Percentiles rank a stretch among this genome's conserved stretches.
Evolutionary conservation across 2,329 filamentous ascomycete species (phyloP).

Genomic region (Pyrenophora tritici-repentis): DNA sequence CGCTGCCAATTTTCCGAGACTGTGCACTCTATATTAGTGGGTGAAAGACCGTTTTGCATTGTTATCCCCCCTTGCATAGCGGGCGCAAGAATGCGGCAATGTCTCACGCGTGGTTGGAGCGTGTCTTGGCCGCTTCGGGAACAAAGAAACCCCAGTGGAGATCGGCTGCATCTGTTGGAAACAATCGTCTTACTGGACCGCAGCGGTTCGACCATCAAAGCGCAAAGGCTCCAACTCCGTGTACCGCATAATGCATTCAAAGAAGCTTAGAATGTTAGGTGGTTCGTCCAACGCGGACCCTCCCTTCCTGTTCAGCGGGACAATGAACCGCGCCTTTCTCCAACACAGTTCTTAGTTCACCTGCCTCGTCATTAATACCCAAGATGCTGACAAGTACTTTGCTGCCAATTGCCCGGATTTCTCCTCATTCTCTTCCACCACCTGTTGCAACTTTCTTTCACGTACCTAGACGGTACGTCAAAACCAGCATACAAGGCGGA

Average conservation of each 20-base stretch:
- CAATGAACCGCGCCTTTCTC: conserved; percentile 42
- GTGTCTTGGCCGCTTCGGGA: conserved; percentile 43
- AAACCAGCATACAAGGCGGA: conserved; percentile 38
- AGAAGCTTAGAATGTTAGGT: conserved; percentile 32
- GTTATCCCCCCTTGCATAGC: conserved; percentile 44
- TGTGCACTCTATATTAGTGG: conserved; percentile 20
- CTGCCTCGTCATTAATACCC: conserved; percentile 28
- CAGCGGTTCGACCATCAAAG: conserved; percentile 30
- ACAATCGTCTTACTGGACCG: conserved; percentile 44
- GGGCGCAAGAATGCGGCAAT: conserved; percentile 37
- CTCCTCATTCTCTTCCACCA: conserved; percentile 21
- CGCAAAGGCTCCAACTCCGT: conserved; percentile 19
- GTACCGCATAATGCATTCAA: conserved; percentile 42
- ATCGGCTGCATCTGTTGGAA: conserved; percentile 40
- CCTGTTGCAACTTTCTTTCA: conserved; percentile 43
- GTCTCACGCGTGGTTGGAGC: conserved; percentile 37
- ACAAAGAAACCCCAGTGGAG: conserved; percentile 46
- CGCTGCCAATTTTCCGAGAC: conserved; percentile 24
- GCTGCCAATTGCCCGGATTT: conserved; percentile 36
- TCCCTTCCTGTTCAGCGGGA: conserved; percentile 36
- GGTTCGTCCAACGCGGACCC: conserved; percentile 27
- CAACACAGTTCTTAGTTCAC: conserved; percentile 37
- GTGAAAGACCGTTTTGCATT: conserved; percentile 29
- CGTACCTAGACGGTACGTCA: conserved; percentile 43
- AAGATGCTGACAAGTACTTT: conserved; percentile 44